Percentiles rank a stretch among this genome's conserved stretches.
Conservation (phyloP, 352 stramenopile genomes). For the Elongisporangium undulatum region DNA sequence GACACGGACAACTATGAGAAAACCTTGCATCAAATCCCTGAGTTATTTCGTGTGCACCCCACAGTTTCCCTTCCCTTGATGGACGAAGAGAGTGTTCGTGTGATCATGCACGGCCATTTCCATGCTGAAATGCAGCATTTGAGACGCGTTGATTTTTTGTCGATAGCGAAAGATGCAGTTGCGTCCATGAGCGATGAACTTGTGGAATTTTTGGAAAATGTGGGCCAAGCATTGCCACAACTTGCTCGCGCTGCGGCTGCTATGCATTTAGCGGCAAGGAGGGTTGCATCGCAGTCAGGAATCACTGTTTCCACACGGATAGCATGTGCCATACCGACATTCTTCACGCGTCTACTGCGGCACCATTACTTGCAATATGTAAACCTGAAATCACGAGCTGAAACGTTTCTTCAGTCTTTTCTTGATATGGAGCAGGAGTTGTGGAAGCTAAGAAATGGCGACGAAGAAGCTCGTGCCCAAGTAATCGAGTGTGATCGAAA, state of each 20-base stretch:
- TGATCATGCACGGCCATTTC: constrained; percentile 41
- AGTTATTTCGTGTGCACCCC: constrained; percentile 27
- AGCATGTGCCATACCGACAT: constrained; percentile 4
- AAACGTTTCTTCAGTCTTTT: constrained; percentile 23
- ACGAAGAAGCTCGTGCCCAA: constrained; percentile 13
- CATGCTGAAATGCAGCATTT: constrained; percentile 26
- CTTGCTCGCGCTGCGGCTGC: constrained; percentile 15
- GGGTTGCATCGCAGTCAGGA: background rate
- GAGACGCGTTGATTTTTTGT: constrained; percentile 4
- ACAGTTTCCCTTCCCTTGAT: constrained; percentile 25
- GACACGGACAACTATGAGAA: constrained; percentile 15
- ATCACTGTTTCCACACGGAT: constrained; percentile 7
- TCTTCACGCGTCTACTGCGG: constrained; percentile 17
- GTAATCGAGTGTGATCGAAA: constrained; percentile 18
- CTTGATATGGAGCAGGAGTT: constrained; percentile 28
- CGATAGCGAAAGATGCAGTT: background rate
- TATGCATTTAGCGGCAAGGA: constrained; percentile 12
- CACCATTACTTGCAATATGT: constrained; percentile 9
- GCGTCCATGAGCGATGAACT: constrained; percentile 9
- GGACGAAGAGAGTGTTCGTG: constrained; percentile 18
- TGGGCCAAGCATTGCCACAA: constrained; percentile 18
- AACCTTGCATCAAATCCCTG: constrained; percentile 10
- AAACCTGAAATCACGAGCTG: constrained; percentile 6
- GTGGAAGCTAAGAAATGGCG: constrained; percentile 28
- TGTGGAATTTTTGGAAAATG: constrained; percentile 11